Base-by-base conservation (phyloP, 2,329 filamentous ascomycete species). In the Pseudophaeomoniella oleicola region DNA sequence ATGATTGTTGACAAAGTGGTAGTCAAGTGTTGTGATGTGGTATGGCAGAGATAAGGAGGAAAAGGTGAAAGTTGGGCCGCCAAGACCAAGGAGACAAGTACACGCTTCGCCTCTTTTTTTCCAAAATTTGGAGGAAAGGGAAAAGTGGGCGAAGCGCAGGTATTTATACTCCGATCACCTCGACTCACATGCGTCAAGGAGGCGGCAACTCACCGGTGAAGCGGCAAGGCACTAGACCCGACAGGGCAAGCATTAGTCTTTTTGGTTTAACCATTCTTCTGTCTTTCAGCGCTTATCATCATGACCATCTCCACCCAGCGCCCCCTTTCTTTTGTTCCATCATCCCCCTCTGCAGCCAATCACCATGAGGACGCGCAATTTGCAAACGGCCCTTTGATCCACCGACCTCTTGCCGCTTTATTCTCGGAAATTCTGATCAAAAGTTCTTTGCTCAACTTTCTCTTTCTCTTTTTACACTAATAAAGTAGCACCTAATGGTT, bases 111-210 rank as follows among this genome's bases (percentile, higher is more conserved):
- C 31, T 16, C 15, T 13, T 6, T 6, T 6, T 13, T 32, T 13
- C n/a, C 31, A 32, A 32, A 13, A 17, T 13, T 32, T 13, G 6
- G n/a, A 13, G n/a, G 31, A 14, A 10, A 14, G 31, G 14, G 31
- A 14, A 17, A 32, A 13, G 31, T 32, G 31, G 31, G 31, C 15
- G 31, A 32, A 9, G 31, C 6, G 31, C 31, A 32, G 14, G n/a
- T 16, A 32, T 32, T 32, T 32, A 14, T 32, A 32, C 31, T 27
- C 22, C 22, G 6, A 6, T 6, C 9, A 9, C 9, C 6, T 27
- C n/a, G 22, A 27, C 22, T 27, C n/a, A 27, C 22, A 27, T n/a
- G 22, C n/a, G n/a, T 27, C 6, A 6, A 27, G 22, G 22, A 27
- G 22, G 22, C 22, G 22, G 22, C 22, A 27, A 27, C n/a, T n/a